phyloP scores from a whole-genome alignment of 1,139 yeast genomes.

The Lodderomyces margitis region DNA sequence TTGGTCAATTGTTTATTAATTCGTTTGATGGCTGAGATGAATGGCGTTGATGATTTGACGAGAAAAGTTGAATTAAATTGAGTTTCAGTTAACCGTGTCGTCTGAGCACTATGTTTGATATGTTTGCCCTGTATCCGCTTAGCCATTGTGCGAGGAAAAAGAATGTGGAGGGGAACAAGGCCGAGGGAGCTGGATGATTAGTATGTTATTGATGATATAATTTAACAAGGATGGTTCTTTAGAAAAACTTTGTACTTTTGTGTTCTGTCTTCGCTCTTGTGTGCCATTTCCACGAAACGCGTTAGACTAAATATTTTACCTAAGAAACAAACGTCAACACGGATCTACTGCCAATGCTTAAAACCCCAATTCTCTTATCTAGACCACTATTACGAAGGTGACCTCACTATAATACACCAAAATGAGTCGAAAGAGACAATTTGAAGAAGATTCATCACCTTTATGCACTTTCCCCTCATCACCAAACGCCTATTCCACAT shows the following conservation, averaged over 20 bases:
- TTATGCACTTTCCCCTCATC: not conserved
- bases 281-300: too few relatives aligned
- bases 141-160: not conserved
- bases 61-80: slow-evolving; percentile 50
- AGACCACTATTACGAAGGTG: slow-evolving; percentile 4
- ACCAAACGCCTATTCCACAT: not conserved
- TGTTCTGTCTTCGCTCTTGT: too few relatives aligned
- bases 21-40: slow-evolving; percentile 58
- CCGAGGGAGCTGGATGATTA: too few relatives aligned
- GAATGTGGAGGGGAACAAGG: too few relatives aligned
- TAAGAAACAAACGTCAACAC: too few relatives aligned
- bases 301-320: too few relatives aligned
- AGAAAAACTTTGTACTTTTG: too few relatives aligned
- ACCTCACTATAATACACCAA: not conserved
- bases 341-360: too few relatives aligned
- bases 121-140: slow-evolving; percentile 26
- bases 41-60: slow-evolving; percentile 61
- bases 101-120: slow-evolving; percentile 48
- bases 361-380: too few relatives aligned
- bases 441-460: not conserved
- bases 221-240: too few relatives aligned
- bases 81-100: slow-evolving; percentile 26
- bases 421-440: slow-evolving; percentile 1
- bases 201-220: too few relatives aligned
- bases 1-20: slow-evolving; percentile 46